Evolutionary conservation across 345 rosid genomes (phyloP), one percentile per base, ranked within the genome.

Genomic region (Pistacia vera): DNA sequence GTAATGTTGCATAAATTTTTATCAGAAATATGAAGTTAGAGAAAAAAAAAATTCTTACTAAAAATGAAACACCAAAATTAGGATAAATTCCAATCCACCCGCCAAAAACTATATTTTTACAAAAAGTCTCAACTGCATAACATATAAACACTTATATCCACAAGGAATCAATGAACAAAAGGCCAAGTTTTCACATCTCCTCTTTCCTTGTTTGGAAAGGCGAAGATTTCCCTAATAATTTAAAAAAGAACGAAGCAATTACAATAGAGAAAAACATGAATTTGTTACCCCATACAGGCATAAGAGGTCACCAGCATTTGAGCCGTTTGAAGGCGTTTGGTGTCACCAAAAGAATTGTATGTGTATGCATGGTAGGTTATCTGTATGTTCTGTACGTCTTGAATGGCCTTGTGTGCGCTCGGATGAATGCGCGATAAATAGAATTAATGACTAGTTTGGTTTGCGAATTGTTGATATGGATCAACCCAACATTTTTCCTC

Each of bases 401-500:
- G 4, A 25, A 7, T 49, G 13, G 41, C n/a, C 52, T 57, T 38
- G 20, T 44, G 36, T 13, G 1, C 22, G 6, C 3, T 56, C 41
- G 2, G 30, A 48, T 9, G 25, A 46, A 60, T 66, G 46, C 14
- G 33, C 6, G 3, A 35, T 62, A 49, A 25, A 63, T 33, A 51
- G 25, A 68, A 77, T 66, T 69, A 80, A 20, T 54, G 71, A 18
- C 61, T 48, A 38, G 81, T 84, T 77, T 65, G 70, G 78, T 82
- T 83, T 44, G 68, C 14, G 36, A 33, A 48, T 36, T 60, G 55
- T 78, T 58, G 81, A 82, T 79, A 89, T 8, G 97, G 99, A 84
- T 95, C 99, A 2, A 88, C 79, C 99, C 99, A 95, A 74, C 99
- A 95, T 74, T 16, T 82, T 71, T 95, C 99, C 75, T 84, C 81